Percentiles rank a stretch among this genome's conserved stretches.
phyloP scores from a whole-genome alignment of 73 alveolate genomes.

The Paramecium caudatum region DNA sequence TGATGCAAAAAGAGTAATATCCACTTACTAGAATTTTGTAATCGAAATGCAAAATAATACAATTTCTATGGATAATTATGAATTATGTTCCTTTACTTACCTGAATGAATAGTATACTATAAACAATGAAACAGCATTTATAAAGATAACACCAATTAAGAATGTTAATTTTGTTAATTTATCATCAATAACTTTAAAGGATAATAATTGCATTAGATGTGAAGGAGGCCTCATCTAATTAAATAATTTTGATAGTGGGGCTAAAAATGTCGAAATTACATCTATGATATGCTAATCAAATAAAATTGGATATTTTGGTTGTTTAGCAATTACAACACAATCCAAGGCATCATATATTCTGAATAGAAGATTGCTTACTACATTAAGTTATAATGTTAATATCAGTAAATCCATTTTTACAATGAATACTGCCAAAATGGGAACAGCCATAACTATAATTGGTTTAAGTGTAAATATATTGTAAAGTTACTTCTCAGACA shows the following conservation, averaged over 20 bases:
- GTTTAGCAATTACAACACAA: not conserved
- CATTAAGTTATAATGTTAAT: not conserved
- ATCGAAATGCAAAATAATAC: not conserved
- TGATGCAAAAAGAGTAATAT: no score
- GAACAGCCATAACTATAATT: conserved; percentile 3
- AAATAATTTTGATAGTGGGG: not conserved
- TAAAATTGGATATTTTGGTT: conserved; percentile 39
- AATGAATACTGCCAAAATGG: conserved; percentile 30
- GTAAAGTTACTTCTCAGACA: not conserved
- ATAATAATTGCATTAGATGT: conserved; percentile 27
- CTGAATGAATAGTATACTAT: not conserved
- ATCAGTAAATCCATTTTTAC: not conserved
- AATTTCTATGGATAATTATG: not conserved
- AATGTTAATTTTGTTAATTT: not conserved
- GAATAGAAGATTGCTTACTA: not conserved
- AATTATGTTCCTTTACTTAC: not conserved
- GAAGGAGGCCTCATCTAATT: not conserved
- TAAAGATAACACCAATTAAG: not conserved
- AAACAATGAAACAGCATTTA: not conserved
- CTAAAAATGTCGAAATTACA: not conserved
- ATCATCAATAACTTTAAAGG: not conserved
- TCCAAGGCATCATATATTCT: no score
- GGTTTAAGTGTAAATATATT: not conserved
- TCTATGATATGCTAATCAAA: conserved; percentile 5
- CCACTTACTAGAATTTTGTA: not conserved